These are phyloP conservation scores for Coemansia sp. DNA, from an alignment of 192 early-diverging fungal genomes.

Conservation along the genomic window DNA sequence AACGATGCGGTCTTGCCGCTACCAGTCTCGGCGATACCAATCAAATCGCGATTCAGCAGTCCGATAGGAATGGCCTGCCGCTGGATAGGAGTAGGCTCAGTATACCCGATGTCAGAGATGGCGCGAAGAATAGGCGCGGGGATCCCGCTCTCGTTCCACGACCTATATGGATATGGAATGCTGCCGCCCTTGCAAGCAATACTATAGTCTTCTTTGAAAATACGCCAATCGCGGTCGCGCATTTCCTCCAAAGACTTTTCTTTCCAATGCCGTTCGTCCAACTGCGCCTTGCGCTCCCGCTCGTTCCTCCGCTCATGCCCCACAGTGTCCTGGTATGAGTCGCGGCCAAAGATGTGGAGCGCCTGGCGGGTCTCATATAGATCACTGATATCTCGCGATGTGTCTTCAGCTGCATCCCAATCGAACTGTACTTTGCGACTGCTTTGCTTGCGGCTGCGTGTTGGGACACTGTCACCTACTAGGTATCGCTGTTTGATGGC, in stretches of 20 bases:
- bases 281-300: conserved; percentile 36
- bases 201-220: conserved; percentile 98
- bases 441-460: conserved; percentile 82
- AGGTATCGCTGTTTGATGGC: conserved; percentile 83
- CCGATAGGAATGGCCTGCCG: conserved; percentile 97
- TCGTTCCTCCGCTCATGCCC: not conserved
- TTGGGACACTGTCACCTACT: conserved; percentile 70
- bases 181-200: conserved; percentile 93
- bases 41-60: conserved; percentile 87
- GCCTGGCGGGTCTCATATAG: conserved; percentile 78
- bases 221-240: conserved; percentile 98
- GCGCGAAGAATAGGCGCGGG: conserved; percentile 71
- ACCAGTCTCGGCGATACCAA: conserved; percentile 89
- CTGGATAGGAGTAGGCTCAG: conserved; percentile 96
- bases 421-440: conserved; percentile 98
- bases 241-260: conserved; percentile 90
- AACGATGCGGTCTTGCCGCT: conserved; percentile 97
- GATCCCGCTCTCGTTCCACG: conserved; percentile 85
- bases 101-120: conserved; percentile 87
- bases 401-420: conserved; percentile 96
- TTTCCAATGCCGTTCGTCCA: conserved; percentile 95
- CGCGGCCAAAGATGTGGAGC: conserved; percentile 84
- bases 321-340: conserved; percentile 44
- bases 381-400: conserved; percentile 90
- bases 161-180: conserved; percentile 88